Evolutionary conservation across 192 early-diverging fungal species (phyloP).

Genomic region (Entophlyctis helioformis): DNA sequence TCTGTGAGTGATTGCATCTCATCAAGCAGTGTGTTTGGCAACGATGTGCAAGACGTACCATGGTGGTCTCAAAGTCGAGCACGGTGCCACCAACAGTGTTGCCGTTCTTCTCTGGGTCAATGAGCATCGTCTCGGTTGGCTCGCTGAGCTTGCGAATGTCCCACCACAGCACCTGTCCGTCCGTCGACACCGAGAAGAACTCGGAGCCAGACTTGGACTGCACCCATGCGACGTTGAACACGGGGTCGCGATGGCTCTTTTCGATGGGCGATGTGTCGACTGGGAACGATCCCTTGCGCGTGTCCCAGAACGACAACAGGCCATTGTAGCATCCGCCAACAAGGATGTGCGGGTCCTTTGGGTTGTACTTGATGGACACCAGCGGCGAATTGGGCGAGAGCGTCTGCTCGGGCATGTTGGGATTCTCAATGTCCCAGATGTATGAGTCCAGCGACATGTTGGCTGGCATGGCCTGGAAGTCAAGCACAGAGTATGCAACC

Average conservation of each 20-base stretch:
- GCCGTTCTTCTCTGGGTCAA: constrained; percentile 56
- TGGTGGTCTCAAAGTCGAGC: constrained; percentile 49
- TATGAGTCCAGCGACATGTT: constrained; percentile 46
- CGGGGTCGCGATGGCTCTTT: constrained; percentile 46
- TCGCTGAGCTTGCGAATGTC: constrained; percentile 48
- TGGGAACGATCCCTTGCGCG: constrained; percentile 42
- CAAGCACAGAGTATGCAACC: constrained; percentile 42
- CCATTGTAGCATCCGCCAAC: constrained; percentile 52
- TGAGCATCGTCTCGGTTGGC: constrained; percentile 37
- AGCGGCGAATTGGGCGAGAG: constrained; percentile 38
- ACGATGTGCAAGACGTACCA: too few relatives aligned
- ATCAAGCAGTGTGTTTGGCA: too few relatives aligned
- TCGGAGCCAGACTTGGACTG: constrained; percentile 51
- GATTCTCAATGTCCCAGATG: constrained; percentile 58
- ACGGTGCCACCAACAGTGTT: constrained; percentile 46
- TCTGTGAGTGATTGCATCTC: too few relatives aligned
- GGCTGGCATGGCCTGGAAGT: constrained; percentile 39
- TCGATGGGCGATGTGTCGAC: constrained; percentile 45
- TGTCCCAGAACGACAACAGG: constrained; percentile 46
- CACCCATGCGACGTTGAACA: constrained; percentile 44
- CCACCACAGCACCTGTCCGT: constrained; percentile 54
- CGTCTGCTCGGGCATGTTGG: constrained; percentile 42
- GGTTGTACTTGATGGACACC: constrained; percentile 49
- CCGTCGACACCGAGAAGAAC: constrained; percentile 47
- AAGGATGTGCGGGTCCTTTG: constrained; percentile 52